Percentiles rank a stretch among this genome's conserved stretches.
These are phyloP conservation scores for Chlamydomonas schloesseri DNA, from an alignment of 139 green algal genomes.

Conservation along the genomic window DNA sequence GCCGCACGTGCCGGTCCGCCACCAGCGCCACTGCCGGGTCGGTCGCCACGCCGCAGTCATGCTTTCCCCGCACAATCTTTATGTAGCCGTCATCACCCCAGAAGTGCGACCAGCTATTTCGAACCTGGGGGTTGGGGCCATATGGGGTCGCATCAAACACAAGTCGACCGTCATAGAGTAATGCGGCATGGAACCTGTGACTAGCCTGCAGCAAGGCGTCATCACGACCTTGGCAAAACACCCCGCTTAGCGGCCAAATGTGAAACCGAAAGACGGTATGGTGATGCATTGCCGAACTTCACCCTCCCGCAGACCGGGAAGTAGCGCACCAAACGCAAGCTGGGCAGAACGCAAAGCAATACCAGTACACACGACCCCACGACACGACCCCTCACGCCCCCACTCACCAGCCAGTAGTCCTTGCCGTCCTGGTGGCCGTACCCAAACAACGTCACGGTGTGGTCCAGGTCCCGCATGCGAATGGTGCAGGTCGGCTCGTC, in stretches of 20 bases:
- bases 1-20: not conserved
- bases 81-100: constrained; percentile 61
- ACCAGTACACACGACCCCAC: constrained; percentile 4
- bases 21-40: constrained; percentile 22
- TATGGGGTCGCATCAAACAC: not conserved
- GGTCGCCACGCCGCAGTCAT: constrained; percentile 31
- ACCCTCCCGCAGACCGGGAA: too few species aligned
- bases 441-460: constrained; percentile 58
- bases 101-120: constrained; percentile 57
- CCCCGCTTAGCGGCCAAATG: too few species aligned
- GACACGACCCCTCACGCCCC: not conserved
- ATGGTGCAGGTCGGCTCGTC: constrained; percentile 46
- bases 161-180: not conserved
- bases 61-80: constrained; percentile 16
- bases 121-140: too few species aligned
- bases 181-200: not conserved
- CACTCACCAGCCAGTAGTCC: constrained; percentile 71
- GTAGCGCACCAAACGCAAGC: too few species aligned
- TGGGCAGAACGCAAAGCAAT: too few species aligned
- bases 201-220: too few species aligned
- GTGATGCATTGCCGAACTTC: too few species aligned
- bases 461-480: constrained; percentile 53
- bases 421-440: constrained; percentile 59
- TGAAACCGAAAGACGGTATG: too few species aligned
- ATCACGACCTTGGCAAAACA: too few species aligned